Base-by-base conservation (phyloP, 805 yeast species). In the Pichia scutulata region DNA sequence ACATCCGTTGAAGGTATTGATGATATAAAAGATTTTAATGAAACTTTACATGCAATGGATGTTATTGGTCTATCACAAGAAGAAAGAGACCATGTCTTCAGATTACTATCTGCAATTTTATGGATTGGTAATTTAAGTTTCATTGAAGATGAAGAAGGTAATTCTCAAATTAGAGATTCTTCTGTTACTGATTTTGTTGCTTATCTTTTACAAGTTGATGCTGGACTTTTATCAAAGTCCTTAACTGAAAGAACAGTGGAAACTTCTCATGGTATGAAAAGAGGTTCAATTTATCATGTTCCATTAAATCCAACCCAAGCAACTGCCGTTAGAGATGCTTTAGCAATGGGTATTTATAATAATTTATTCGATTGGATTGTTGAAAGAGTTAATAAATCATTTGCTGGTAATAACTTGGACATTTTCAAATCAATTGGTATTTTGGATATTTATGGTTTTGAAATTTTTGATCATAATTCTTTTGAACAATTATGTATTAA, bases 331-430 rank as follows among this genome's bases (percentile, higher is more conserved):
- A 80, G 90, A 59, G 98, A 93, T 68, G 97, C 97, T 5, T 72
- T 93, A 46, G 96, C 98, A 6, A 93, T 90, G 69, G 97, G 96
- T 2, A 76, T 93, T 45, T 93, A 93, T 72, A 89, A 82, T 65
- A 90, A 90, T 61, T 71, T 93, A 51, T 93, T 93, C 62, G 98
- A 93, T 54, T 90, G 98, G 97, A 89, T 93, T 61, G 98, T 93
- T 18, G 86, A 75, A 49, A 80, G 98, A 62, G 96, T 93, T 42
- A 93, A 93, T 66, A 69, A 73, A 43, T 86, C 97, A 0, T 75
- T 93, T 59, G 80, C 80, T 22, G 75, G 76, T 51, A 54, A 55
- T 40, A 41, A 46, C 33, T 21, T 21, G 14, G 45, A 43, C 19
- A 53, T 52, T 18, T 66, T 69, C 52, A 86, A 84, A 62, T 85